Evolutionary conservation across 805 yeast genomes (phyloP).

Genomic region (Ogataea angusta): DNA sequence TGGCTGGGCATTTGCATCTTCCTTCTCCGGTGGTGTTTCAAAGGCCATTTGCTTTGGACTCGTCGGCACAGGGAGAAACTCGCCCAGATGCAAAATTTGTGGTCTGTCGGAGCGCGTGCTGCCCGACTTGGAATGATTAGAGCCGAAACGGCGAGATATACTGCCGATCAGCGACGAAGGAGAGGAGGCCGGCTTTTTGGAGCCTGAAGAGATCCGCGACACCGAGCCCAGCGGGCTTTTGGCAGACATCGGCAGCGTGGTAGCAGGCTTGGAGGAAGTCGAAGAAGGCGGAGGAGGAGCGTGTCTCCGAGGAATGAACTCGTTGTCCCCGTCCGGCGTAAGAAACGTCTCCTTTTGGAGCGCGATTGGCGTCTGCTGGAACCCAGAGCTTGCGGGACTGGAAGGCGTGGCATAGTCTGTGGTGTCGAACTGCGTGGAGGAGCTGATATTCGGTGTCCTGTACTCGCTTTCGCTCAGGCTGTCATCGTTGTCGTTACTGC

Average conservation of each 20-base stretch:
- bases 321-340: conserved; percentile 16
- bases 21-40: neutral
- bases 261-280: conserved; percentile 1
- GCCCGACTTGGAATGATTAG: conserved; percentile 2
- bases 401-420: conserved; percentile 12
- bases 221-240: conserved; percentile 12
- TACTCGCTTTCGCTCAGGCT: conserved; percentile 16
- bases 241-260: conserved; percentile 5
- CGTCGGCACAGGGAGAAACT: conserved; percentile 7
- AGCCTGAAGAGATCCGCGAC: conserved; percentile 10
- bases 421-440: conserved; percentile 14
- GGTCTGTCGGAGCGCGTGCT: conserved; percentile 10
- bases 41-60: neutral
- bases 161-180: conserved; percentile 30
- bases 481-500: conserved; percentile 23
- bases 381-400: conserved; percentile 11
- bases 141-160: conserved; percentile 28
- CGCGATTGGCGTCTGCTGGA: conserved; percentile 11
- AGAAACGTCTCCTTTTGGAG: conserved; percentile 9
- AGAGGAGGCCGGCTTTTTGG: conserved; percentile 14
- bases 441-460: conserved; percentile 18
- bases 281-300: conserved; percentile 36
- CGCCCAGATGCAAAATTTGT: conserved; percentile 19
- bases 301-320: conserved; percentile 34
- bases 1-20: neutral